Evolutionary conservation across 2,329 filamentous ascomycete species (phyloP).

Genomic region (Pseudogymnoascus sp.): DNA sequence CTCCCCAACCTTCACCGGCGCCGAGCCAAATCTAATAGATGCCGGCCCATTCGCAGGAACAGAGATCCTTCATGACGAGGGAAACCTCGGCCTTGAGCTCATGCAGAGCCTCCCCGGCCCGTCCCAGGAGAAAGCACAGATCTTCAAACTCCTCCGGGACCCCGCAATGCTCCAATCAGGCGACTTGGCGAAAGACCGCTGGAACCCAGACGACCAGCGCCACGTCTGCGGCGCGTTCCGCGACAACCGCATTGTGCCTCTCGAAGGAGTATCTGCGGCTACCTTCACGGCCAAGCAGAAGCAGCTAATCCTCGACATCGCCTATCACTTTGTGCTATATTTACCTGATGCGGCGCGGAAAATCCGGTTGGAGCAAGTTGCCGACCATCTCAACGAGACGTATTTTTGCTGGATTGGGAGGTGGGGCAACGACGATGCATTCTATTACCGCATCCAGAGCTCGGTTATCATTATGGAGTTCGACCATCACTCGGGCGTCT

Average conservation of each 20-base stretch:
- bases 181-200: slow-evolving; percentile 46
- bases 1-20: slow-evolving; percentile 69
- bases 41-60: slow-evolving; percentile 25
- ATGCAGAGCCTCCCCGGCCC: slow-evolving; percentile 25
- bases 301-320: slow-evolving; percentile 45
- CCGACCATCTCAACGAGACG: slow-evolving; percentile 57
- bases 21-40: slow-evolving; percentile 57
- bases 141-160: slow-evolving; percentile 56
- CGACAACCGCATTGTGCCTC: slow-evolving; percentile 71
- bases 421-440: slow-evolving; percentile 59
- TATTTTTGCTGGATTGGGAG: slow-evolving; percentile 77
- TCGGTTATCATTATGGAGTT: slow-evolving; percentile 71
- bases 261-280: slow-evolving; percentile 53
- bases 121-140: slow-evolving; percentile 34
- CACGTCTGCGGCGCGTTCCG: slow-evolving; percentile 72
- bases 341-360: slow-evolving; percentile 46
- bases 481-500: slow-evolving; percentile 74
- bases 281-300: slow-evolving; percentile 44
- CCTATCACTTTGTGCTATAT: slow-evolving; percentile 62
- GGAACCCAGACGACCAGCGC: slow-evolving; percentile 76
- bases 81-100: slow-evolving; percentile 19
- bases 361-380: slow-evolving; percentile 48
- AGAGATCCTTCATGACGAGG: slow-evolving; percentile 33
- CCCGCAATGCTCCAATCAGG: slow-evolving; percentile 53
- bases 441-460: slow-evolving; percentile 73